Evolutionary conservation across 306 rosid genomes (phyloP).

Genomic region (Quercus mongolica): DNA sequence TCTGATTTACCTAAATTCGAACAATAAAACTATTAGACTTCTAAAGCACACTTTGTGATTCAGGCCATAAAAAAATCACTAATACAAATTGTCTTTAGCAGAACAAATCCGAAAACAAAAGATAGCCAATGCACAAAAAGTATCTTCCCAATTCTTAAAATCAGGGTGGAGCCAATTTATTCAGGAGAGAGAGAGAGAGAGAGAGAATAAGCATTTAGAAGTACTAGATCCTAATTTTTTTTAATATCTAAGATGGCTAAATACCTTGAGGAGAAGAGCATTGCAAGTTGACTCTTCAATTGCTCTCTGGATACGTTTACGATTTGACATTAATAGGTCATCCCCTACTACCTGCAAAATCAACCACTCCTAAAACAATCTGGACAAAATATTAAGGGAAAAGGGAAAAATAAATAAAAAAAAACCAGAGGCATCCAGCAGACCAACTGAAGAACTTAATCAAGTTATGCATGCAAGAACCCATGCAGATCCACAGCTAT

Average conservation of each 20-base stretch:
- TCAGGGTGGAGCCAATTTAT: background rate
- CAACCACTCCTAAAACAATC: slow-evolving; percentile 9
- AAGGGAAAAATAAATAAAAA: background rate
- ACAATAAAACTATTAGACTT: slow-evolving; percentile 24
- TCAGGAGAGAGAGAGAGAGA: background rate
- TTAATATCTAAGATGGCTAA: background rate
- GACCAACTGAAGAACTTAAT: slow-evolving; percentile 11
- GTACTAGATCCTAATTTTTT: background rate
- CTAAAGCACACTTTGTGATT: background rate
- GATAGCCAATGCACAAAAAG: background rate
- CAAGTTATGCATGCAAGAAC: slow-evolving; percentile 3
- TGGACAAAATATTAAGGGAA: slow-evolving; percentile 10
- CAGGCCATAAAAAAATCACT: background rate
- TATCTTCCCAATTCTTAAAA: background rate
- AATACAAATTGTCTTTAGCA: background rate
- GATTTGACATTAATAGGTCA: slow-evolving; percentile 82
- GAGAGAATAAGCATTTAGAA: background rate
- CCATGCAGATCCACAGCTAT: slow-evolving; percentile 2
- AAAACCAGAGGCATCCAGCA: slow-evolving; percentile 13
- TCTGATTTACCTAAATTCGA: slow-evolving; percentile 72
- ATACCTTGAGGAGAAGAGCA: slow-evolving; percentile 89
- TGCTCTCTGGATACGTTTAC: slow-evolving; percentile 78
- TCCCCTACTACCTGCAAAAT: slow-evolving; percentile 84
- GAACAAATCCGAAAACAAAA: background rate
- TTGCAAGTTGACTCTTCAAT: slow-evolving; percentile 72